phyloP scores from a whole-genome alignment of 2,329 filamentous ascomycete genomes.

The Fonsecaea monophora region DNA sequence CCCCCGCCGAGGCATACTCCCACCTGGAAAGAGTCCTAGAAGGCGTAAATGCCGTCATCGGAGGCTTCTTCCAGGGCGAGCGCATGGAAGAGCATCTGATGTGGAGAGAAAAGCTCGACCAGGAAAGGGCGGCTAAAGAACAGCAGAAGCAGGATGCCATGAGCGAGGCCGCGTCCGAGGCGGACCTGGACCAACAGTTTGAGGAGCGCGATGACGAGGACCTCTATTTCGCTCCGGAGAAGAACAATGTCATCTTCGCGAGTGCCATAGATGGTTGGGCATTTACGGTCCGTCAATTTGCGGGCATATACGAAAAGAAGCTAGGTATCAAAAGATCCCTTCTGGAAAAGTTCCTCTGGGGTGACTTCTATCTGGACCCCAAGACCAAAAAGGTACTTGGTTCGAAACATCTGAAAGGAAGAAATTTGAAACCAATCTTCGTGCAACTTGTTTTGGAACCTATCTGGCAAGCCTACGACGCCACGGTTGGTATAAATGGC shows the following conservation, averaged over 20 bases:
- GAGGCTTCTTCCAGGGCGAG: constrained; percentile 96
- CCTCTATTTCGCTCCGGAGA: constrained; percentile 96
- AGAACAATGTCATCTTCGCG: constrained; percentile 98
- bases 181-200: constrained; percentile 65
- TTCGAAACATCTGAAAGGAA: constrained; percentile 89
- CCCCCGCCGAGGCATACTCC: constrained; percentile 82
- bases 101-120: constrained; percentile 92
- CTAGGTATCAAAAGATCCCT: constrained; percentile 87
- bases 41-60: constrained; percentile 95
- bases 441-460: constrained; percentile 95
- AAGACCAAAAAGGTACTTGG: constrained; percentile 94
- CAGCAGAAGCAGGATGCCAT: constrained; percentile 48
- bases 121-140: constrained; percentile 72
- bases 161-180: constrained; percentile 44
- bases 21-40: constrained; percentile 90
- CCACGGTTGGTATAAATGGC: constrained; percentile 76
- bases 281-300: constrained; percentile 94
- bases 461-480: constrained; percentile 94
- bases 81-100: constrained; percentile 98
- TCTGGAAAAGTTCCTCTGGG: constrained; percentile 95
- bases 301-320: constrained; percentile 92
- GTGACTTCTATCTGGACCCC: constrained; percentile 93
- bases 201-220: constrained; percentile 95
- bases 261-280: constrained; percentile 99
- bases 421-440: constrained; percentile 93